Evolutionary conservation across 441 rosid species (phyloP).

Genomic region (Codiaeum variegatum): DNA sequence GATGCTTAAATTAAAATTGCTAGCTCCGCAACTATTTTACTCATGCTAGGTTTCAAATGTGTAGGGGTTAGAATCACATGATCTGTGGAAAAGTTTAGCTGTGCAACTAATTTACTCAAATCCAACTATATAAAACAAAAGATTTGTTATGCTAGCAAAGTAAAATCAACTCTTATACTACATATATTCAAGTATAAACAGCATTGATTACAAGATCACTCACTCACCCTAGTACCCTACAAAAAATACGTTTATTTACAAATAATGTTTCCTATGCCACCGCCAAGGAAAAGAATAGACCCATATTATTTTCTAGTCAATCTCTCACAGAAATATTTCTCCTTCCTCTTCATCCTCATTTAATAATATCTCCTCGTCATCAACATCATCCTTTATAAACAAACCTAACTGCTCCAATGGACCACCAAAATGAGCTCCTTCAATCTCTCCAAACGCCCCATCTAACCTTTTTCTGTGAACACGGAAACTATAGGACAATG

Average conservation of each 20-base stretch:
- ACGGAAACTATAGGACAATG: slow-evolving; percentile 22
- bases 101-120: too few relatives aligned
- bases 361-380: slow-evolving; percentile 15
- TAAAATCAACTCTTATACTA: too few relatives aligned
- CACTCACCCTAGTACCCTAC: not conserved
- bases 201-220: not conserved
- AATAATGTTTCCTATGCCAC: not conserved
- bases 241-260: slow-evolving; percentile 26
- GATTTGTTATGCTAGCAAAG: too few relatives aligned
- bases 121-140: too few relatives aligned
- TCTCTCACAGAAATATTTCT: slow-evolving; percentile 11
- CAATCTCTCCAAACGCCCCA: slow-evolving; percentile 23
- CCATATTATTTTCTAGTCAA: too few relatives aligned
- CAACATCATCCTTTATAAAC: slow-evolving; percentile 23
- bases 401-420: slow-evolving; percentile 35
- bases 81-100: too few relatives aligned
- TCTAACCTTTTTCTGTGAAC: slow-evolving; percentile 16
- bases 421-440: slow-evolving; percentile 19
- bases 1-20: too few relatives aligned
- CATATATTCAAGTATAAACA: too few relatives aligned
- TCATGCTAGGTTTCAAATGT: too few relatives aligned
- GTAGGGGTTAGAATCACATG: too few relatives aligned
- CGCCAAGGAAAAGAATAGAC: not conserved
- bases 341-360: slow-evolving; percentile 26
- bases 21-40: too few relatives aligned